phyloP scores from a whole-genome alignment of 306 rosid species.

The Malus orientalis region DNA sequence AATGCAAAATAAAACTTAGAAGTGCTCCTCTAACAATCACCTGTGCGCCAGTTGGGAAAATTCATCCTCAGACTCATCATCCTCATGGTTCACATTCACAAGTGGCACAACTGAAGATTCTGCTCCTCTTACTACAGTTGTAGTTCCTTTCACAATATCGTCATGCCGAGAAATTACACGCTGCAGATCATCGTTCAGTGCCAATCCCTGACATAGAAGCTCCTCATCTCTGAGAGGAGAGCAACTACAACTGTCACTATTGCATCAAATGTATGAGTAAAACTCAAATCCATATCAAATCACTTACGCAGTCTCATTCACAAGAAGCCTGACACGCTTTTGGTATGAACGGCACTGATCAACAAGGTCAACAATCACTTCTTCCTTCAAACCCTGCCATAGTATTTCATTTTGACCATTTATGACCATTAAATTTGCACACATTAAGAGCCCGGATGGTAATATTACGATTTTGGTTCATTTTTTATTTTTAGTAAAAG shows the following conservation, averaged over 20 bases:
- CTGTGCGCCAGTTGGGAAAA: slow-evolving; percentile 78
- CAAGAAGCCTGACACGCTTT: slow-evolving; percentile 86
- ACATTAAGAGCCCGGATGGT: neutral
- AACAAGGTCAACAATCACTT: slow-evolving; percentile 86
- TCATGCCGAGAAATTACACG: slow-evolving; percentile 71
- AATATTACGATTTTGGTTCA: neutral
- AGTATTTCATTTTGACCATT: slow-evolving; percentile 7
- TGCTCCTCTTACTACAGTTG: slow-evolving; percentile 33
- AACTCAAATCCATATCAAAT: neutral
- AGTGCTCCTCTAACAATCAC: slow-evolving; percentile 23
- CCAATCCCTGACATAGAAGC: slow-evolving; percentile 65
- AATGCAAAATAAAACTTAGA: neutral
- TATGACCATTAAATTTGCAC: neutral
- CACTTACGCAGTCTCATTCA: slow-evolving; percentile 65
- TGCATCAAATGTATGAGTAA: neutral
- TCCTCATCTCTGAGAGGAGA: slow-evolving; percentile 65
- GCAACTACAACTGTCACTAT: slow-evolving; percentile 20
- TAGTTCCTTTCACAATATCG: slow-evolving; percentile 48
- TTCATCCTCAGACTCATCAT: slow-evolving; percentile 81
- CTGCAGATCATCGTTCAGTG: slow-evolving; percentile 82
- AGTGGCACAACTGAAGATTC: slow-evolving; percentile 57
- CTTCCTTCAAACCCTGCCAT: slow-evolving; percentile 81
- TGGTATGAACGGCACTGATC: slow-evolving; percentile 92
- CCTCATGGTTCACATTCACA: slow-evolving; percentile 71
- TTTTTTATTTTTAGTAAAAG: neutral